phyloP scores from a whole-genome alignment of 176 grass and related monocot species.

The Otatea glauca region DNA sequence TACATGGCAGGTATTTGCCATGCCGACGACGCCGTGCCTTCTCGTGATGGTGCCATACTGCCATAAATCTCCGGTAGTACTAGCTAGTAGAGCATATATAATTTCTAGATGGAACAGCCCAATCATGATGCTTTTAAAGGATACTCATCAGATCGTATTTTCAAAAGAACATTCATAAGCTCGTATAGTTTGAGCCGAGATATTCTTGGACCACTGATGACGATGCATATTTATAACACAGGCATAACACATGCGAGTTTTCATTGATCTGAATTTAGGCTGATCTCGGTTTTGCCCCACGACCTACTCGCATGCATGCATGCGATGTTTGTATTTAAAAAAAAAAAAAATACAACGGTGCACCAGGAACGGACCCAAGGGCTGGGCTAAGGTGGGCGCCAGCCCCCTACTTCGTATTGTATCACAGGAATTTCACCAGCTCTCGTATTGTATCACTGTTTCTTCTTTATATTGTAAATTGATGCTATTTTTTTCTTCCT shows the following conservation, averaged over 20 bases:
- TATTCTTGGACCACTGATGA: neutral
- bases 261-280: too few relatives aligned
- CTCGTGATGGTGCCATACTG: neutral
- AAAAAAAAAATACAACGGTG: too few relatives aligned
- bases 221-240: neutral
- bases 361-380: too few relatives aligned
- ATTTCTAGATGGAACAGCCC: conserved; percentile 8
- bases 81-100: conserved; percentile 4
- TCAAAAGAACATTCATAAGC: neutral
- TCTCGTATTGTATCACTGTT: too few relatives aligned
- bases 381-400: too few relatives aligned
- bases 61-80: neutral
- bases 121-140: neutral
- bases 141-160: neutral
- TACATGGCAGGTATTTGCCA: conserved; percentile 7
- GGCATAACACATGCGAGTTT: neutral
- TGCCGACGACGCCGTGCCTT: neutral
- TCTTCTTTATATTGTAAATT: too few relatives aligned
- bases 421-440: too few relatives aligned
- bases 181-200: neutral
- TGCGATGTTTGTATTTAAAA: too few relatives aligned
- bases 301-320: too few relatives aligned
- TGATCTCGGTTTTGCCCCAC: too few relatives aligned
- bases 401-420: too few relatives aligned
- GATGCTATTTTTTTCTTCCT: too few relatives aligned